A percentile compares a stretch with the other conserved stretches of the same genome.
These are phyloP conservation scores for Rhodotorula mucilaginosa DNA, from an alignment of 1,284 basidiomycete species.

Conservation along the genomic window DNA sequence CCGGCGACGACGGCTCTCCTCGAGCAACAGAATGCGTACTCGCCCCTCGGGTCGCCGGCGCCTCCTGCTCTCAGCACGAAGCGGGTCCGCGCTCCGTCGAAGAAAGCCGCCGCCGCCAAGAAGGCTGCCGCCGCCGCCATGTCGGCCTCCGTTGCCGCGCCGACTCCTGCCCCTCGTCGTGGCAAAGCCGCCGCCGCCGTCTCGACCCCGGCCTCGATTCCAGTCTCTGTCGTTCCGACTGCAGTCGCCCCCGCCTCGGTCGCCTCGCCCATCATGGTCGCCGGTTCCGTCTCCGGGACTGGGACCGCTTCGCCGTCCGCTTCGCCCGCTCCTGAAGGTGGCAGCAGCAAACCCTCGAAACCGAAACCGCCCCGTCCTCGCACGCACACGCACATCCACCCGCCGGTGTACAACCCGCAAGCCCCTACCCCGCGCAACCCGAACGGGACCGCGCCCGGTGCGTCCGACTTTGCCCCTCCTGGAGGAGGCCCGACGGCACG, in stretches of 20 bases:
- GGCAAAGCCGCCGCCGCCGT: neutral
- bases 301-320: neutral
- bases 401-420: conserved; percentile 25
- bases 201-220: neutral
- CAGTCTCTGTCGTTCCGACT: neutral
- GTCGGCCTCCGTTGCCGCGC: neutral
- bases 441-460: conserved; percentile 30
- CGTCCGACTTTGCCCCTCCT: conserved; percentile 28
- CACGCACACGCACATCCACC: conserved; percentile 20
- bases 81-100: conserved; percentile 1
- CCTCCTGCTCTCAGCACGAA: neutral
- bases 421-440: conserved; percentile 30
- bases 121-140: conserved; percentile 2
- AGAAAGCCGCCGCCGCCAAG: conserved; percentile 1
- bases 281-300: neutral
- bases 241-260: neutral
- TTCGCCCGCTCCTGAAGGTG: neutral
- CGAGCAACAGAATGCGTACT: neutral
- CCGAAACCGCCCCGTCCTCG: conserved; percentile 10
- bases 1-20: neutral
- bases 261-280: neutral
- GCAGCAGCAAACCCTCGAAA: neutral
- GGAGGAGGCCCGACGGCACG: conserved; percentile 43
- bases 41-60: neutral
- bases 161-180: neutral